phyloP scores from a whole-genome alignment of 139 green algal species.

The Coelastrella sp. region DNA sequence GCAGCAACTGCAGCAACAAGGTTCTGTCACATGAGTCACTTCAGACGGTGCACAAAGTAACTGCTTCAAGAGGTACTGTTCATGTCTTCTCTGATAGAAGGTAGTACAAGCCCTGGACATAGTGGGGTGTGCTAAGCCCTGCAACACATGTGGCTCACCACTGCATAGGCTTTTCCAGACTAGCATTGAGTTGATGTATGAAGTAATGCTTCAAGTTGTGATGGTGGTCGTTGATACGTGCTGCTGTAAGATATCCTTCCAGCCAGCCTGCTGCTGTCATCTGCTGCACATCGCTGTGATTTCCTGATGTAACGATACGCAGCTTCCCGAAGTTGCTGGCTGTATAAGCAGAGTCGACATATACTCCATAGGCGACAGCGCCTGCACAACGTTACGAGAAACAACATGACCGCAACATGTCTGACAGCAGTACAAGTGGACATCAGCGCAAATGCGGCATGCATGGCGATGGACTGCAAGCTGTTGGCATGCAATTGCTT shows the following conservation, averaged over 20 bases:
- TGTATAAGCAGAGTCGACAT: conserved; percentile 59
- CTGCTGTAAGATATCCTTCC: conserved; percentile 75
- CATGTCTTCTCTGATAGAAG: too few relatives aligned
- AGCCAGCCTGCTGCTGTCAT: conserved; percentile 69
- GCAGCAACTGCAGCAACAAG: too few relatives aligned
- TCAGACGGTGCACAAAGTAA: too few relatives aligned
- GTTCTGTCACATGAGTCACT: too few relatives aligned
- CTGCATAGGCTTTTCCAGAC: conserved; percentile 50
- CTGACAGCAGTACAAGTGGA: too few relatives aligned
- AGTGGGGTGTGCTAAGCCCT: too few relatives aligned
- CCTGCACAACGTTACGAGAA: not conserved
- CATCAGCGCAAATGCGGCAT: too few relatives aligned
- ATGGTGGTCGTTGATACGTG: conserved; percentile 69
- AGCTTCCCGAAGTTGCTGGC: conserved; percentile 78
- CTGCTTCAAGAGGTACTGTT: too few relatives aligned
- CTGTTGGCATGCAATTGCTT: too few relatives aligned
- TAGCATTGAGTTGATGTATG: conserved; percentile 56
- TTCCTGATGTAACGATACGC: conserved; percentile 36
- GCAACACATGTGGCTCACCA: conserved; percentile 50
- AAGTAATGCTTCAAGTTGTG: conserved; percentile 74
- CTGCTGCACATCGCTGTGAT: conserved; percentile 42
- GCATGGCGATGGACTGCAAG: too few relatives aligned
- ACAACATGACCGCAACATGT: too few relatives aligned
- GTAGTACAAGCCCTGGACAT: too few relatives aligned
- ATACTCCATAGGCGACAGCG: conserved; percentile 59